Conservation (phyloP, 1,139 yeast species). For the Saccharomyces uvarum region DNA sequence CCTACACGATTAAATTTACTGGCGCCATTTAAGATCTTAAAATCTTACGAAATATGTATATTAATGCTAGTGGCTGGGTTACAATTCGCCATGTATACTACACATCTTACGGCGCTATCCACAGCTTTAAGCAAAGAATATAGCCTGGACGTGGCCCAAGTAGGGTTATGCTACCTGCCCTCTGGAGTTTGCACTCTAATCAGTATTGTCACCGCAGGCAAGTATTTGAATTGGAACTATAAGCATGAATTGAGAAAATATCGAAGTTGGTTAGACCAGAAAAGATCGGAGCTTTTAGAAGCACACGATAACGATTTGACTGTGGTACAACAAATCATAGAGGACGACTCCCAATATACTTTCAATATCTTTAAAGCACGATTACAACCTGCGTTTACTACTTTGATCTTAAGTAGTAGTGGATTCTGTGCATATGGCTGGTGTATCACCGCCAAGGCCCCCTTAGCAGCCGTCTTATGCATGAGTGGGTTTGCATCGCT, state of each 20-base stretch:
- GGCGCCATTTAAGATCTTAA: constrained; percentile 41
- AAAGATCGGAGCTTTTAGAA: constrained; percentile 23
- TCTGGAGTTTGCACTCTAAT: constrained; percentile 53
- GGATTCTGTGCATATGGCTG: constrained; percentile 58
- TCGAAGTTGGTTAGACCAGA: constrained; percentile 18
- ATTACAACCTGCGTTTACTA: constrained; percentile 35
- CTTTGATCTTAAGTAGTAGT: constrained; percentile 33
- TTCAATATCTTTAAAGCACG: constrained; percentile 46
- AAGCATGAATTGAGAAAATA: constrained; percentile 21
- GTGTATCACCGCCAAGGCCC: constrained; percentile 47
- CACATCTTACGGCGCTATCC: constrained; percentile 57
- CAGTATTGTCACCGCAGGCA: constrained; percentile 45
- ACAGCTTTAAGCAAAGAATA: constrained; percentile 45
- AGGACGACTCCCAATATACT: constrained; percentile 17
- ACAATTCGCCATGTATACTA: constrained; percentile 63
- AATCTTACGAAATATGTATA: constrained; percentile 33
- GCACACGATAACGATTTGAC: constrained; percentile 19
- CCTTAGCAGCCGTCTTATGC: constrained; percentile 49
- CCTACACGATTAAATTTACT: constrained; percentile 34
- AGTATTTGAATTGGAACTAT: constrained; percentile 41
- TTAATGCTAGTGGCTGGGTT: constrained; percentile 49
- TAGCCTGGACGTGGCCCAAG: constrained; percentile 42
- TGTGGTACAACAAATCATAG: constrained; percentile 19
- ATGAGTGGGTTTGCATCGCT: constrained; percentile 48
- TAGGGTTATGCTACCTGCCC: constrained; percentile 59